phyloP scores from a whole-genome alignment of 2,329 filamentous ascomycete genomes.

The Dothistroma pini region DNA sequence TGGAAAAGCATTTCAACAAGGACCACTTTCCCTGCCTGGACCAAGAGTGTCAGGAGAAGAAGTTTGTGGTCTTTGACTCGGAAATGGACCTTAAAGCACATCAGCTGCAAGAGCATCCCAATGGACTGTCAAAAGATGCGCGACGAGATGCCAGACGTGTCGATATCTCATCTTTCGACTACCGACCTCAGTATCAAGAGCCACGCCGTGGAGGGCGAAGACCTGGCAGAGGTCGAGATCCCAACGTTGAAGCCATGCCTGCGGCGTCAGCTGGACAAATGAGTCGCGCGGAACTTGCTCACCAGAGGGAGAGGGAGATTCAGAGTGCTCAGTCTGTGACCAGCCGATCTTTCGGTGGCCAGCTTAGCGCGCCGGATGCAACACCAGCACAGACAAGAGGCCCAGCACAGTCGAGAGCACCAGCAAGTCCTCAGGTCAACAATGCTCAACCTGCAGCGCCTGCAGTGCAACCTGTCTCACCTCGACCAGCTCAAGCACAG shows the following conservation, averaged over 20 bases:
- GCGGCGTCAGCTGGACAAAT: constrained; percentile 74
- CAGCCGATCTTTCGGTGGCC: constrained; percentile 78
- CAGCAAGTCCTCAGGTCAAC: constrained; percentile 32
- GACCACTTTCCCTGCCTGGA: constrained; percentile 86
- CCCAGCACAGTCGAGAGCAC: constrained; percentile 17
- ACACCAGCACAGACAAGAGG: constrained; percentile 31
- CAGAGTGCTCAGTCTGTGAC: constrained; percentile 80
- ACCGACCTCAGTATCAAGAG: constrained; percentile 65
- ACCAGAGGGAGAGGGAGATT: constrained; percentile 87
- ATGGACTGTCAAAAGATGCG: constrained; percentile 75
- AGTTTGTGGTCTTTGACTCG: constrained; percentile 93
- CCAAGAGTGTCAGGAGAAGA: constrained; percentile 88
- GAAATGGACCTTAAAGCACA: constrained; percentile 95
- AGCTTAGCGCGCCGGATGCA: constrained; percentile 40
- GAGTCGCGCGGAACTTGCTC: constrained; percentile 82
- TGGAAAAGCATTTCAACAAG: constrained; percentile 81
- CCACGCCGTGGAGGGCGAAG: constrained; percentile 53
- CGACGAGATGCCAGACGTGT: constrained; percentile 79
- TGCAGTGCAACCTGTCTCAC: constrained; percentile 31
- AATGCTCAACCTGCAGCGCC: constrained; percentile 40
- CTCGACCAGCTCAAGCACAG: constrained; percentile 40
- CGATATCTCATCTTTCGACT: constrained; percentile 82
- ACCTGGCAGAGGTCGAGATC: constrained; percentile 70
- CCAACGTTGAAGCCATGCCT: constrained; percentile 77
- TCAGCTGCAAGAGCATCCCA: constrained; percentile 77